phyloP scores from a whole-genome alignment of 805 yeast genomes.

The Pichia sporocuriosa region DNA sequence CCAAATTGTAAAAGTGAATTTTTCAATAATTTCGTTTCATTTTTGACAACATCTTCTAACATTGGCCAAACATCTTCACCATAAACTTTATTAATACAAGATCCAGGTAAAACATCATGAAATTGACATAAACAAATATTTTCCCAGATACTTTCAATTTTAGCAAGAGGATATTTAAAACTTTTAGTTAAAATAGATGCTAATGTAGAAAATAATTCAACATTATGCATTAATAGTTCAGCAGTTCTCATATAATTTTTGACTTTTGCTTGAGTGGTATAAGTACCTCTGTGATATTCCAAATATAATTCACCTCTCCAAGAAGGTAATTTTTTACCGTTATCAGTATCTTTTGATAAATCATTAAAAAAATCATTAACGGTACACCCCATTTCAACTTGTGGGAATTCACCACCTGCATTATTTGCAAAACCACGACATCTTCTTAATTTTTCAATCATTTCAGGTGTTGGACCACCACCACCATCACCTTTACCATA shows the following conservation, averaged over 20 bases:
- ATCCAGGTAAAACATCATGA: slow-evolving; percentile 97
- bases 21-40: slow-evolving; percentile 45
- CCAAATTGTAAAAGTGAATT: slow-evolving; percentile 32
- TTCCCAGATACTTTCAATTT: slow-evolving; percentile 76
- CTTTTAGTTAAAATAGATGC: slow-evolving; percentile 49
- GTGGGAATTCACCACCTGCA: slow-evolving; percentile 68
- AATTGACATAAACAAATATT: slow-evolving; percentile 85
- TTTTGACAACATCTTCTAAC: slow-evolving; percentile 49
- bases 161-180: slow-evolving; percentile 66
- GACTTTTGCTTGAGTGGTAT: slow-evolving; percentile 86
- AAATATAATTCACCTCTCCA: slow-evolving; percentile 94
- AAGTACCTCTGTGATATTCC: slow-evolving; percentile 96
- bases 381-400: slow-evolving; percentile 68
- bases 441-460: slow-evolving; percentile 88
- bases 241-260: slow-evolving; percentile 72
- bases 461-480: slow-evolving; percentile 93
- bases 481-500: slow-evolving; percentile 98
- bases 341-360: slow-evolving; percentile 52
- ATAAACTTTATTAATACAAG: slow-evolving; percentile 91
- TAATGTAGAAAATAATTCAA: slow-evolving; percentile 76
- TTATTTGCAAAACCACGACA: slow-evolving; percentile 82
- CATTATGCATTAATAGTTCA: slow-evolving; percentile 74
- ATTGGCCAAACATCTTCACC: slow-evolving; percentile 80
- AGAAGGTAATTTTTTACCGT: slow-evolving; percentile 65
- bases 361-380: slow-evolving; percentile 77